A percentile compares a stretch with the other conserved stretches of the same genome.
These are phyloP conservation scores for Polyporus arcularius DNA, from an alignment of 768 basidiomycete genomes.

Conservation along the genomic window DNA sequence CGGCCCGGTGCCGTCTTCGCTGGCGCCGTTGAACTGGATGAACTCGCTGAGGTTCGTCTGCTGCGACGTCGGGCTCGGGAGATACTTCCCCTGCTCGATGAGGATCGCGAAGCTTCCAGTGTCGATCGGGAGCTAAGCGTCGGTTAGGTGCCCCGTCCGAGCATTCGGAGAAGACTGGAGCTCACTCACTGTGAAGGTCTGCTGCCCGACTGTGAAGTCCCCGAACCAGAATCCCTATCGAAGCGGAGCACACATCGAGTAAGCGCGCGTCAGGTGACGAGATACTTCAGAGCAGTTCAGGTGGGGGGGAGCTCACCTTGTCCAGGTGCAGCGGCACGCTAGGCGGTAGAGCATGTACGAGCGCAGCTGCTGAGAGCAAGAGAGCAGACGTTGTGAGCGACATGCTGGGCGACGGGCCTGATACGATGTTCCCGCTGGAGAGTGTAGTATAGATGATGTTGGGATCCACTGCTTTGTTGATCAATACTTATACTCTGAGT, in stretches of 20 bases:
- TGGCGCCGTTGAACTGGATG: constrained; percentile 20
- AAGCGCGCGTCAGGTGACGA: background rate
- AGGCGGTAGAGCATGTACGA: background rate
- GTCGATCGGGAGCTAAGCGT: constrained; percentile 7
- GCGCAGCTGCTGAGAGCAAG: background rate
- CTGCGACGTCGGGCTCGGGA: constrained; percentile 3
- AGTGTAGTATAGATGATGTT: too few relatives aligned
- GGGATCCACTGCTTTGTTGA: too few relatives aligned
- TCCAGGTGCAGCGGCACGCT: background rate
- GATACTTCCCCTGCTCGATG: constrained; percentile 10
- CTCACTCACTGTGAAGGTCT: background rate
- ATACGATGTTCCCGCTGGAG: too few relatives aligned
- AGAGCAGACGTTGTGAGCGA: background rate
- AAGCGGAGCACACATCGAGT: background rate
- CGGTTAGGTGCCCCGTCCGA: background rate
- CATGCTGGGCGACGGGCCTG: too few relatives aligned
- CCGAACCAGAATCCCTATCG: background rate
- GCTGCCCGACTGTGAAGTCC: background rate
- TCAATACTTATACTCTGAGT: too few relatives aligned
- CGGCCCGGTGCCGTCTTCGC: constrained; percentile 3
- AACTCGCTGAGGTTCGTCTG: constrained; percentile 16
- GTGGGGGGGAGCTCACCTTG: background rate
- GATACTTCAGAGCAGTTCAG: background rate
- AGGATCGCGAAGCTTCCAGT: constrained; percentile 18
- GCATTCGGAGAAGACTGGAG: too few relatives aligned